Percentiles rank a stretch among this genome's conserved stretches.
These are phyloP conservation scores for Elaeis guineensis DNA, from an alignment of 176 grass and related monocot species.

Conservation along the genomic window DNA sequence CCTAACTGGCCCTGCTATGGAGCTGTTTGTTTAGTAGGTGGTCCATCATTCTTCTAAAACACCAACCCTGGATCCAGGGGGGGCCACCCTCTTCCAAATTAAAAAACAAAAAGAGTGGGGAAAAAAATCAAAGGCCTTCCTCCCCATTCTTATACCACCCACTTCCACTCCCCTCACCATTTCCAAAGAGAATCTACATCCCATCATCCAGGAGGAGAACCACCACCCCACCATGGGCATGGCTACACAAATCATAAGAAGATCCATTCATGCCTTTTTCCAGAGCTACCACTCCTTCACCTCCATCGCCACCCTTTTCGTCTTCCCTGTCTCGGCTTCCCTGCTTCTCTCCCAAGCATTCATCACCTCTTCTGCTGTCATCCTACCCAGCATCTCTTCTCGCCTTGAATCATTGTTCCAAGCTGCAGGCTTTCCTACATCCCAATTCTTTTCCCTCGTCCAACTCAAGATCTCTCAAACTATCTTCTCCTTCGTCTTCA, in stretches of 20 bases:
- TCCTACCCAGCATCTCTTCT: conserved; percentile 27
- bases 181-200: no score
- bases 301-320: conserved; percentile 55
- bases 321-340: conserved; percentile 15
- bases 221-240: conserved; percentile 5
- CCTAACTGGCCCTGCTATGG: background rate
- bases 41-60: background rate
- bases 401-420: conserved; percentile 52
- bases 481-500: conserved; percentile 42
- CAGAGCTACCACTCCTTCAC: conserved; percentile 63
- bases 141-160: no score
- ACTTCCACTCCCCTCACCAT: no score
- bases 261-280: conserved; percentile 47
- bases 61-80: background rate
- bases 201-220: no score
- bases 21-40: background rate
- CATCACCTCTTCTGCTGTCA: conserved; percentile 4
- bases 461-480: conserved; percentile 77
- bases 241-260: conserved; percentile 43
- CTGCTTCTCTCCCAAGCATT: conserved; percentile 22
- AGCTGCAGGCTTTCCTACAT: conserved; percentile 60
- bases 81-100: background rate
- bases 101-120: no score
- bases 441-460: conserved; percentile 61
- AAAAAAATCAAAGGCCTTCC: no score